Conservation (phyloP, 2,329 filamentous ascomycete species). For the Sphaerulina musiva region DNA sequence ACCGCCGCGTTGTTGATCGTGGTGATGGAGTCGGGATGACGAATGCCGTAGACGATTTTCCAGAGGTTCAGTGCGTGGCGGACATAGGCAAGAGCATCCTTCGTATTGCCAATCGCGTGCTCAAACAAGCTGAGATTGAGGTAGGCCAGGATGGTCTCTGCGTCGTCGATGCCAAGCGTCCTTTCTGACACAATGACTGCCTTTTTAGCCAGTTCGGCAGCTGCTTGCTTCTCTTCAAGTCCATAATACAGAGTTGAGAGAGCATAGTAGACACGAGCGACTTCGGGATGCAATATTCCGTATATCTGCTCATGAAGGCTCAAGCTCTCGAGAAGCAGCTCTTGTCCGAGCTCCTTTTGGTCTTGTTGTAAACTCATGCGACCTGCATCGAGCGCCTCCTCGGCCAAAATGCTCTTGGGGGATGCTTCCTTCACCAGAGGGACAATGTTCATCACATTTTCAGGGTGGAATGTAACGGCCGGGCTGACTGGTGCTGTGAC, state of each 20-base stretch:
- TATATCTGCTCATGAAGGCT: slow-evolving; percentile 98
- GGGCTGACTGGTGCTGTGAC: slow-evolving; percentile 42
- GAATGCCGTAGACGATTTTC: slow-evolving; percentile 91
- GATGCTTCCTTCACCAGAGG: slow-evolving; percentile 91
- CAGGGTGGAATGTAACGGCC: slow-evolving; percentile 63
- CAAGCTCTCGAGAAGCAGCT: slow-evolving; percentile 89
- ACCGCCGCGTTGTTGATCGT: slow-evolving; percentile 98
- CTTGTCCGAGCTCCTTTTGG: slow-evolving; percentile 92
- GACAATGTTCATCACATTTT: slow-evolving; percentile 88
- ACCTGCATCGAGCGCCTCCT: slow-evolving; percentile 92
- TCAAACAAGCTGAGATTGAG: slow-evolving; percentile 92
- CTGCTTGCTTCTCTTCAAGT: slow-evolving; percentile 93
- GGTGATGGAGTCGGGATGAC: slow-evolving; percentile 95
- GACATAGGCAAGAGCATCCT: slow-evolving; percentile 77
- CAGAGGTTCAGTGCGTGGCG: slow-evolving; percentile 90
- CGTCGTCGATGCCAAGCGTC: slow-evolving; percentile 85
- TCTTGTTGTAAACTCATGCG: slow-evolving; percentile 93
- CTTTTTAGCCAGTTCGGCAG: slow-evolving; percentile 91
- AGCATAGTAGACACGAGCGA: slow-evolving; percentile 89
- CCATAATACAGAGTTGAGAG: slow-evolving; percentile 95
- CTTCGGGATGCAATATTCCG: slow-evolving; percentile 91
- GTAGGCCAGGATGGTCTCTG: slow-evolving; percentile 91
- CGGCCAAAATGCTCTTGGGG: slow-evolving; percentile 81
- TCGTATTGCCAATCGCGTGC: slow-evolving; percentile 86
- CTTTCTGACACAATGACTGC: slow-evolving; percentile 93